Conservation (phyloP, 2,329 filamentous ascomycete genomes). For the Rosellinia necatrix region DNA sequence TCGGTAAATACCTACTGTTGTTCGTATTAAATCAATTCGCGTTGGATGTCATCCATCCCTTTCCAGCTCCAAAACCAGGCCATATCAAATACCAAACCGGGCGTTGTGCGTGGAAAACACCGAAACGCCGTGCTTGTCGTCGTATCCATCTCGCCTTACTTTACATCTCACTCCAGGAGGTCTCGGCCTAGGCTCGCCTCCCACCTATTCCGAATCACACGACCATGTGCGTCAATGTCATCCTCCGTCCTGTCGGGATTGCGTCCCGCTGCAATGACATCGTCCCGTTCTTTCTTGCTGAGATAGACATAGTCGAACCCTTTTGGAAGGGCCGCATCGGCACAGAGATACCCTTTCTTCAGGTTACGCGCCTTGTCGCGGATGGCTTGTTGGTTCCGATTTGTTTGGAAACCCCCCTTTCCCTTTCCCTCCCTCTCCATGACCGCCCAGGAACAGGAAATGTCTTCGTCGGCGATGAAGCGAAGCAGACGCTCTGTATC, state of each 20-base stretch:
- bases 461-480: slow-evolving; percentile 45
- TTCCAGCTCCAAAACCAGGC: not conserved
- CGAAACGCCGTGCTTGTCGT: slow-evolving; percentile 8
- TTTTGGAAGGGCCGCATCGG: slow-evolving; percentile 50
- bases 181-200: not conserved
- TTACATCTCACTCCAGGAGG: not conserved
- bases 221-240: slow-evolving; percentile 49
- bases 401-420: slow-evolving; percentile 44
- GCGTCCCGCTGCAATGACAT: slow-evolving; percentile 48
- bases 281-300: slow-evolving; percentile 53
- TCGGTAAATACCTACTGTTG: not conserved
- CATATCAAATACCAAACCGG: too few relatives aligned
- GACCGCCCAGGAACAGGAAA: slow-evolving; percentile 45
- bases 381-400: slow-evolving; percentile 59
- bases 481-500: slow-evolving; percentile 50
- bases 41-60: slow-evolving; percentile 17
- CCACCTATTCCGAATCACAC: slow-evolving; percentile 44
- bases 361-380: slow-evolving; percentile 63
- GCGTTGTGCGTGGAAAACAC: not conserved
- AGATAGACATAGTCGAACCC: slow-evolving; percentile 57
- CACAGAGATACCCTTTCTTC: slow-evolving; percentile 56
- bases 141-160: not conserved
- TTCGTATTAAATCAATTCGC: not conserved
- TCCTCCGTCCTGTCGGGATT: slow-evolving; percentile 55
- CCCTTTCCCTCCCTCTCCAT: slow-evolving; percentile 42